Evolutionary conservation across 768 basidiomycete genomes (phyloP).

Genomic region (button mushroom (Agaricus bisporus)): DNA sequence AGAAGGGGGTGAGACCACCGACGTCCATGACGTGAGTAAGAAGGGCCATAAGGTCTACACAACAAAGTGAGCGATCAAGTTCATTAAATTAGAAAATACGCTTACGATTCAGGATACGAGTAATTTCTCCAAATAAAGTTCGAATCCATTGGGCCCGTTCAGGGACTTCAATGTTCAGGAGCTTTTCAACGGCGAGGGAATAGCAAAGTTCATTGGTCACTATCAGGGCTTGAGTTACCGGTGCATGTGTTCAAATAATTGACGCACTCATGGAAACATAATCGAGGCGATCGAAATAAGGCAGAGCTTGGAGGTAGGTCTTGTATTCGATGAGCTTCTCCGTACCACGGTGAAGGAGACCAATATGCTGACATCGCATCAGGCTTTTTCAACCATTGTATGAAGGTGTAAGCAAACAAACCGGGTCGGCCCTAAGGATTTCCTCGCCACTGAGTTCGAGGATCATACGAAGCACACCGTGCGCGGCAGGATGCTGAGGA

Average conservation of each 20-base stretch:
- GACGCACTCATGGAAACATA: constrained; percentile 97
- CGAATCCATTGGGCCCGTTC: constrained; percentile 98
- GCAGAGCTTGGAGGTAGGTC: constrained; percentile 94
- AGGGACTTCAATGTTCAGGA: constrained; percentile 94
- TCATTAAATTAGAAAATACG: constrained; percentile 7
- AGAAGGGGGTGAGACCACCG: constrained; percentile 95
- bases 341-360: constrained; percentile 93
- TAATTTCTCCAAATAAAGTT: constrained; percentile 95
- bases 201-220: constrained; percentile 99
- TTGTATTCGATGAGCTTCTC: constrained; percentile 99
- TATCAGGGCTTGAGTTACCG: constrained; percentile 22
- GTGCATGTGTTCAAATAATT: not conserved
- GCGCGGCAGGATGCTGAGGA: constrained; percentile 97
- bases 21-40: constrained; percentile 97
- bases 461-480: constrained; percentile 96
- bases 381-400: constrained; percentile 4
- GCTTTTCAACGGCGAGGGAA: constrained; percentile 95
- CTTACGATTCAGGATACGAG: constrained; percentile 89
- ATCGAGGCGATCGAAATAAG: constrained; percentile 98
- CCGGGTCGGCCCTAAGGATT: constrained; percentile 81
- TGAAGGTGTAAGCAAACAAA: constrained; percentile 26
- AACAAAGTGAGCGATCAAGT: constrained; percentile 21
- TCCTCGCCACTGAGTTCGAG: constrained; percentile 97
- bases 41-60: constrained; percentile 88
- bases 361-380: constrained; percentile 65